A percentile compares a stretch with the other conserved stretches of the same genome.
Evolutionary conservation across 2,329 filamentous ascomycete genomes (phyloP).

Genomic region (Trematosphaeria pertusa): DNA sequence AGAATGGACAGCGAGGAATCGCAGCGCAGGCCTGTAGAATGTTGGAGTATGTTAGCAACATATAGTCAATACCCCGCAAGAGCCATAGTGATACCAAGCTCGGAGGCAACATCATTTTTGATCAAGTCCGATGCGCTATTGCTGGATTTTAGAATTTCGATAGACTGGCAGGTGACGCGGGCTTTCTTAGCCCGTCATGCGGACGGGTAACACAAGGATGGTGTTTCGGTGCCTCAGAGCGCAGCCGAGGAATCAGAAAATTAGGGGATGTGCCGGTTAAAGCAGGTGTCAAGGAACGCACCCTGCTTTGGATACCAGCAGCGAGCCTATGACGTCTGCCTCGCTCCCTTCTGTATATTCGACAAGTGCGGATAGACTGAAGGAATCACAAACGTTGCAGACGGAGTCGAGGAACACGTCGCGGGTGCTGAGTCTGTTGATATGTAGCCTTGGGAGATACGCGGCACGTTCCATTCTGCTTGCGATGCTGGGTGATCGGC

Average conservation of each 20-base stretch:
- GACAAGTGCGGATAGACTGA: too few relatives aligned
- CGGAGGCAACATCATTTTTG: slow-evolving; percentile 2
- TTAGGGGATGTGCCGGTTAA: slow-evolving; percentile 16
- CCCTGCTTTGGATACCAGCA: slow-evolving; percentile 8
- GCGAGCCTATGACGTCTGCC: slow-evolving; percentile 1
- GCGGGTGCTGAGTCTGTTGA: too few relatives aligned
- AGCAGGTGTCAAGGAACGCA: slow-evolving; percentile 15
- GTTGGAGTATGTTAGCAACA: slow-evolving; percentile 6
- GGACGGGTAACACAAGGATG: slow-evolving; percentile 4
- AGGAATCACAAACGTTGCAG: too few relatives aligned
- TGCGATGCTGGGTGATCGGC: too few relatives aligned
- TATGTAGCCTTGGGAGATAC: too few relatives aligned
- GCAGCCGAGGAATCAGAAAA: slow-evolving; percentile 4
- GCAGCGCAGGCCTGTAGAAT: slow-evolving; percentile 5
- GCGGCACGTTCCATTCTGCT: too few relatives aligned
- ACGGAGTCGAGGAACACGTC: too few relatives aligned
- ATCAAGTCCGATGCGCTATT: slow-evolving; percentile 4
- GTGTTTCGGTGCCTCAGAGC: background rate
- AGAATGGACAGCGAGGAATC: slow-evolving; percentile 12
- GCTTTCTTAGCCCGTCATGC: slow-evolving; percentile 1
- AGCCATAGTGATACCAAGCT: slow-evolving; percentile 1
- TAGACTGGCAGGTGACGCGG: slow-evolving; percentile 1
- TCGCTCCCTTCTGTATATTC: background rate
- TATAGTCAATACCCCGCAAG: background rate
- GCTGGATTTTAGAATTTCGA: slow-evolving; percentile 2